These are phyloP conservation scores for Inga oerstediana DNA, from an alignment of 306 rosid species.

Conservation along the genomic window DNA sequence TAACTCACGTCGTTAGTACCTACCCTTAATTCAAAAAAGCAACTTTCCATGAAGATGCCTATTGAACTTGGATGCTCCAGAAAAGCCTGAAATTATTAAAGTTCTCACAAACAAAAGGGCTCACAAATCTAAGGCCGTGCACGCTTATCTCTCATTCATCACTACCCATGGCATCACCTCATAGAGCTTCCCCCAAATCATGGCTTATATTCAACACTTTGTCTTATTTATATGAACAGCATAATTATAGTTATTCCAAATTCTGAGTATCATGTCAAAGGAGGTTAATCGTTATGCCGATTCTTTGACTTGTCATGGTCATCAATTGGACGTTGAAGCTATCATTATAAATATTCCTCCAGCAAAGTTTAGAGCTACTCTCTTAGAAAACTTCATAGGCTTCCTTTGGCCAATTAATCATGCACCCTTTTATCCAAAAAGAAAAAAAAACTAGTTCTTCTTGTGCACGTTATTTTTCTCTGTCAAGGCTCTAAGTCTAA, in stretches of 20 bases:
- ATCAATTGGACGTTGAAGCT: no score
- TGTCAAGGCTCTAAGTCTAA: neutral
- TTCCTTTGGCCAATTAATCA: no score
- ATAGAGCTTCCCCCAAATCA: neutral
- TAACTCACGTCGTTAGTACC: no score
- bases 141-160: neutral
- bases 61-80: neutral
- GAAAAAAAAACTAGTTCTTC: no score
- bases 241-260: no score
- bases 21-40: neutral
- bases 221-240: neutral
- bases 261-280: no score
- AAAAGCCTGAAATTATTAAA: neutral
- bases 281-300: no score
- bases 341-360: no score
- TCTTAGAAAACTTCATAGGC: no score
- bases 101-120: neutral
- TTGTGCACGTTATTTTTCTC: neutral
- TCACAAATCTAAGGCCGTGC: conserved; percentile 7
- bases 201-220: neutral
- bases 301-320: no score
- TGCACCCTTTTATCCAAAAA: no score
- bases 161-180: neutral
- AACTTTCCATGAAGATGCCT: neutral
- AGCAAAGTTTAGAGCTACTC: no score